Conservation (phyloP, 371 early-diverging fungal species). For the Actinomucor elegans region DNA sequence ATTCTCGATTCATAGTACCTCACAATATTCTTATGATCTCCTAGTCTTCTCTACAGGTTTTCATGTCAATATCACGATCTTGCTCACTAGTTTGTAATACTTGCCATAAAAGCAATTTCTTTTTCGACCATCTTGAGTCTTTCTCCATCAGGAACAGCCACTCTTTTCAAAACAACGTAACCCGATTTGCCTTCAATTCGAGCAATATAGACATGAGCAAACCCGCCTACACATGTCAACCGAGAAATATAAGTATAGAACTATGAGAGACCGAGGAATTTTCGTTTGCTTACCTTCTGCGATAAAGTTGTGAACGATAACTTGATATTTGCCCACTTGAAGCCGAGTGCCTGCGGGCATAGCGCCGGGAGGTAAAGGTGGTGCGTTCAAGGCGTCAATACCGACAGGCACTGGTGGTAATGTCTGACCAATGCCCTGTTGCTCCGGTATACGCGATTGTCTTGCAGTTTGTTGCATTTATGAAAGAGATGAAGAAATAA, state of each 20-base stretch:
- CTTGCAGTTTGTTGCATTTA: conserved; percentile 17
- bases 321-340: conserved; percentile 53
- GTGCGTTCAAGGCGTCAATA: conserved; percentile 32
- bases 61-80: neutral
- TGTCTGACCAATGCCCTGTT: conserved; percentile 48
- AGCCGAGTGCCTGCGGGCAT: conserved; percentile 55
- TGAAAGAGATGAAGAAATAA: conserved; percentile 10
- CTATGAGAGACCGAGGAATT: too few species aligned
- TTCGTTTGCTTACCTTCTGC: conserved; percentile 38
- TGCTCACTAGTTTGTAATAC: neutral
- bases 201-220: conserved; percentile 88
- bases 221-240: conserved; percentile 61
- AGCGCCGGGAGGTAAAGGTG: conserved; percentile 43
- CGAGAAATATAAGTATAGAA: neutral
- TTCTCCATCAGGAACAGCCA: conserved; percentile 71
- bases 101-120: conserved; percentile 81
- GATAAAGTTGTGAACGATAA: conserved; percentile 55
- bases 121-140: conserved; percentile 62
- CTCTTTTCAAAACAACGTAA: conserved; percentile 75
- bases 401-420: conserved; percentile 50
- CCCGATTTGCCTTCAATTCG: conserved; percentile 52
- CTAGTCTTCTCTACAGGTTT: conserved; percentile 60
- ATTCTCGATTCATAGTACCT: conserved; percentile 74
- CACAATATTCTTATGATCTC: conserved; percentile 83
- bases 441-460: conserved; percentile 49